phyloP scores from a whole-genome alignment of 495 filamentous ascomycete genomes.

The Aspergillus homomorphus region DNA sequence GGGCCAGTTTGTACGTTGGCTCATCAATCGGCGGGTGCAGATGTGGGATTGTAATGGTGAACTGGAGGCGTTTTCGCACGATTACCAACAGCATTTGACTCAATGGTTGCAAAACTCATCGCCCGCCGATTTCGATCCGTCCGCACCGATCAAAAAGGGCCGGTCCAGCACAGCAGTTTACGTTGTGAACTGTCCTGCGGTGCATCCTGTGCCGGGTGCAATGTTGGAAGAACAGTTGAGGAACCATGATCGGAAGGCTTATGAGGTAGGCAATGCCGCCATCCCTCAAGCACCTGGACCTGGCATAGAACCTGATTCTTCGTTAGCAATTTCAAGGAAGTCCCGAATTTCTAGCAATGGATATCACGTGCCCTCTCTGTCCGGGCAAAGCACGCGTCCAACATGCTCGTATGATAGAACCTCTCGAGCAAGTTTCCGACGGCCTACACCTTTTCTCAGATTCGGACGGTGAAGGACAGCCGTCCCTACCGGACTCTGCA shows the following conservation, averaged over 20 bases:
- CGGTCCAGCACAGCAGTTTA: constrained; percentile 16
- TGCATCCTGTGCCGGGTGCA: constrained; percentile 22
- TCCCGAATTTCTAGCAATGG: constrained; percentile 17
- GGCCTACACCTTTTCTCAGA: constrained; percentile 11
- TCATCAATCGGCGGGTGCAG: constrained; percentile 30
- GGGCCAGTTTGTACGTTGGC: constrained; percentile 23
- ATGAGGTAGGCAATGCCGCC: constrained; percentile 19
- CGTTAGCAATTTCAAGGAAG: constrained; percentile 22
- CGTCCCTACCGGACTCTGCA: constrained; percentile 15
- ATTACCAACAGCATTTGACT: constrained; percentile 27
- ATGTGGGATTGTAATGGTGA: constrained; percentile 31
- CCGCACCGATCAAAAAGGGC: constrained; percentile 4
- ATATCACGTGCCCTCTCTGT: constrained; percentile 24
- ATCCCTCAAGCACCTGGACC: not conserved
- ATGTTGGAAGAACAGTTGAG: constrained; percentile 26
- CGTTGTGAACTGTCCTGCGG: constrained; percentile 26
- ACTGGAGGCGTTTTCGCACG: constrained; percentile 24
- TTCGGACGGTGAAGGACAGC: constrained; percentile 15
- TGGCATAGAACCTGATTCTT: not conserved
- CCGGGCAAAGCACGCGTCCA: constrained; percentile 21
- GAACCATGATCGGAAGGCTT: constrained; percentile 15
- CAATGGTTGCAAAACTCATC: constrained; percentile 27
- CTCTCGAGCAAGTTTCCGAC: constrained; percentile 20
- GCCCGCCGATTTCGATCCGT: constrained; percentile 2
- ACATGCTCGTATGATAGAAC: constrained; percentile 25